phyloP scores from a whole-genome alignment of 2,329 filamentous ascomycete genomes.

The Colletotrichum falcatum region DNA sequence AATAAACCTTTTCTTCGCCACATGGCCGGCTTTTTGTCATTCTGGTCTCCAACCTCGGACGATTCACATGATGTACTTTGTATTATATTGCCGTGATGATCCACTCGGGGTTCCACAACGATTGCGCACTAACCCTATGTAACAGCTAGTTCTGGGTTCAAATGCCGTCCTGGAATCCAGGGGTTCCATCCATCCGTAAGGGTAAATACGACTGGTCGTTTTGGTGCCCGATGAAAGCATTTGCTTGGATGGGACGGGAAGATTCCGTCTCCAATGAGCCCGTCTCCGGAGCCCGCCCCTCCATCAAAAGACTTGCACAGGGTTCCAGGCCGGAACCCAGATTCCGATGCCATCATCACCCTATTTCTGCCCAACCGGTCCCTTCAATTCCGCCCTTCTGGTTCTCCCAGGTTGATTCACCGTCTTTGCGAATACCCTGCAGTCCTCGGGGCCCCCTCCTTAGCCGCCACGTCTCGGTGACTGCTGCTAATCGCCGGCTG shows the following conservation, averaged over 20 bases:
- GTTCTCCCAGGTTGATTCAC: no score
- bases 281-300: constrained; percentile 29
- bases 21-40: constrained; percentile 15
- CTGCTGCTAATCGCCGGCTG: neutral
- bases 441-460: neutral
- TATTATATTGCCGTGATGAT: constrained; percentile 13
- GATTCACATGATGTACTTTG: constrained; percentile 10
- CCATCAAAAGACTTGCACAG: constrained; percentile 26
- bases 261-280: constrained; percentile 6
- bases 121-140: constrained; percentile 26
- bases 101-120: constrained; percentile 29
- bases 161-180: constrained; percentile 2
- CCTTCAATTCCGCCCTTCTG: no score
- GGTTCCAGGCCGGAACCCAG: constrained; percentile 7
- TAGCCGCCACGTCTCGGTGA: constrained; percentile 29
- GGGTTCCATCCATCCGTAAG: constrained; percentile 3
- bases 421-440: neutral
- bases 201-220: constrained; percentile 1
- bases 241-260: constrained; percentile 7
- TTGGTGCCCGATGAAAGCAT: constrained; percentile 7
- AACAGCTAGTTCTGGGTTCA: neutral
- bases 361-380: neutral
- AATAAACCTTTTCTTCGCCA: constrained; percentile 28
- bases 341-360: neutral
- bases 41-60: constrained; percentile 14